phyloP scores from a whole-genome alignment of 257 asterid species.

The Jacaranda copaia region DNA sequence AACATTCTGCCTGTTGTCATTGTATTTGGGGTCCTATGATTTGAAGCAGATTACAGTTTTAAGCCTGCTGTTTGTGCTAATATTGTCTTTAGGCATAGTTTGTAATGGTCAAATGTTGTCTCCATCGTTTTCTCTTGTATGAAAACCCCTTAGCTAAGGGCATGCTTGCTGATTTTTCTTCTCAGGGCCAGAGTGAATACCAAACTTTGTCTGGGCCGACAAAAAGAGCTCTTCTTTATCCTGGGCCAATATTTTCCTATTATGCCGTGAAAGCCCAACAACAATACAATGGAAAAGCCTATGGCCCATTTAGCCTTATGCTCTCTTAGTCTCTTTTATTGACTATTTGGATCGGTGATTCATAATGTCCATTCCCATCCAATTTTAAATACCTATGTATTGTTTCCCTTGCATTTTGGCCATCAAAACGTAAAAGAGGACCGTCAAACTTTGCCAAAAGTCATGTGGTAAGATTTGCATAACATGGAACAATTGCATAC shows the following conservation, averaged over 20 bases:
- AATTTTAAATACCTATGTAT: too few species aligned
- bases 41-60: conserved; percentile 24
- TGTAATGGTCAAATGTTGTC: conserved; percentile 33
- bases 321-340: not conserved
- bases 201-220: too few species aligned
- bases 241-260: not conserved
- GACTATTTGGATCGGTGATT: not conserved
- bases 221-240: too few species aligned
- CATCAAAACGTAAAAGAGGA: conserved; percentile 15
- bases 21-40: conserved; percentile 17
- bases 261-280: not conserved
- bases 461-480: conserved; percentile 28
- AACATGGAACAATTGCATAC: conserved; percentile 7
- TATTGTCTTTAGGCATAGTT: conserved; percentile 24
- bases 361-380: too few species aligned
- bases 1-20: conserved; percentile 27
- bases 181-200: too few species aligned
- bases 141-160: conserved; percentile 8
- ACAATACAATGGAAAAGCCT: not conserved
- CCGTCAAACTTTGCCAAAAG: conserved; percentile 24
- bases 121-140: conserved; percentile 28
- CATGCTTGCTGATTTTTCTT: conserved; percentile 8
- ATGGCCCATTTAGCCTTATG: conserved; percentile 5
- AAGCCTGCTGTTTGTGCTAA: conserved; percentile 28
- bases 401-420: not conserved